Conservation (phyloP, 2,329 filamentous ascomycete species). For the Grosmannia huntii region DNA sequence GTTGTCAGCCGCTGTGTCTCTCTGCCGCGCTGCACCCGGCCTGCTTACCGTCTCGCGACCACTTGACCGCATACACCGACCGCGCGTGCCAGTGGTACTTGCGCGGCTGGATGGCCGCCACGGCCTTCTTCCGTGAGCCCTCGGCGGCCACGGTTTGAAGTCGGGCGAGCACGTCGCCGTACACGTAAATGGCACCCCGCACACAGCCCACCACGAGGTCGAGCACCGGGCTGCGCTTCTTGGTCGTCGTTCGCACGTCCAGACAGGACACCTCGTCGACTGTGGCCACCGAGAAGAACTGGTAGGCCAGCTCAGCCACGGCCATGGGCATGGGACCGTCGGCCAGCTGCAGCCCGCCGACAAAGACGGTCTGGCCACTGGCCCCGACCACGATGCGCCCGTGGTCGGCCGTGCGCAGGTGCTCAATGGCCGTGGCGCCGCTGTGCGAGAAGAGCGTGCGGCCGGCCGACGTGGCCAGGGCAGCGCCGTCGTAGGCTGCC, state of each 20-base stretch:
- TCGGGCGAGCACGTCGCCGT: slow-evolving; percentile 57
- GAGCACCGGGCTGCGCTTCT: slow-evolving; percentile 13
- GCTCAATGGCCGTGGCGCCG: slow-evolving; percentile 24
- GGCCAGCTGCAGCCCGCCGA: slow-evolving; percentile 38
- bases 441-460: slow-evolving; percentile 7
- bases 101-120: slow-evolving; percentile 37
- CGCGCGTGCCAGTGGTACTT: slow-evolving; percentile 87
- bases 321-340: slow-evolving; percentile 19
- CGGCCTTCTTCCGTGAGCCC: slow-evolving; percentile 21
- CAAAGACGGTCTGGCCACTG: slow-evolving; percentile 39
- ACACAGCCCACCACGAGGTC: slow-evolving; percentile 68
- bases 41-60: slow-evolving; percentile 72
- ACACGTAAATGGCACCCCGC: slow-evolving; percentile 68
- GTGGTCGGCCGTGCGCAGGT: slow-evolving; percentile 33
- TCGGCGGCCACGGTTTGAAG: slow-evolving; percentile 32
- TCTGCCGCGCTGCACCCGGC: too few species aligned
- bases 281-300: slow-evolving; percentile 44
- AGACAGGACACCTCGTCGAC: slow-evolving; percentile 55
- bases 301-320: slow-evolving; percentile 34
- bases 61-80: slow-evolving; percentile 73
- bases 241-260: slow-evolving; percentile 40
- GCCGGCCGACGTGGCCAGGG: slow-evolving; percentile 4
- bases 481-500: slow-evolving; percentile 26
- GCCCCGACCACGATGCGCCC: slow-evolving; percentile 47
- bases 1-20: background rate